Conservation (phyloP, 2,329 filamentous ascomycete genomes). For the Paecilomyces sp. region DNA sequence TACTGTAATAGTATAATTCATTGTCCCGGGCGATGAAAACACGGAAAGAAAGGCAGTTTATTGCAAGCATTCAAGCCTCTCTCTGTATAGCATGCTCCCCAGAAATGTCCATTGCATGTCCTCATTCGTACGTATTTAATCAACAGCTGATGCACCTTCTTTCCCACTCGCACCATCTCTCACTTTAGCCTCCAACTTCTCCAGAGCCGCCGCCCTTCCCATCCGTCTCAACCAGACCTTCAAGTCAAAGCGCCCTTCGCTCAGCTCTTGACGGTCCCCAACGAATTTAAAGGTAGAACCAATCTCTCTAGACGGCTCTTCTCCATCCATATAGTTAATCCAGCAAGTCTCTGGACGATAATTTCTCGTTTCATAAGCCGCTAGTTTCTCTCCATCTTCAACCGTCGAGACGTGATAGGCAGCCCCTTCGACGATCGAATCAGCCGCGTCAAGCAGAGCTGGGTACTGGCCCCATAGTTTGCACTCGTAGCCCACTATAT, state of each 20-base stretch:
- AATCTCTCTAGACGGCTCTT: not conserved
- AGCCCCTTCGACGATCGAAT: slow-evolving; percentile 12
- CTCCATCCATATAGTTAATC: slow-evolving; percentile 11
- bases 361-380: slow-evolving; percentile 15
- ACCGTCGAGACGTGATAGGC: slow-evolving; percentile 15
- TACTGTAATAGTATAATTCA: no score
- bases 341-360: slow-evolving; percentile 9
- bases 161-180: not conserved
- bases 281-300: not conserved
- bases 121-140: no score
- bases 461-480: slow-evolving; percentile 24
- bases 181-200: not conserved
- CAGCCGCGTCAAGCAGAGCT: slow-evolving; percentile 13
- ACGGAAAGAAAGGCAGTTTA: no score
- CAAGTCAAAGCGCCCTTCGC: not conserved
- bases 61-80: no score
- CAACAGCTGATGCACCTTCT: no score
- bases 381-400: slow-evolving; percentile 14
- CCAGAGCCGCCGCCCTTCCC: not conserved
- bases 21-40: no score
- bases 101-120: no score
- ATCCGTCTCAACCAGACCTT: not conserved
- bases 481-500: slow-evolving; percentile 16
- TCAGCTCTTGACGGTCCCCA: not conserved
- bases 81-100: no score